Evolutionary conservation across 192 early-diverging fungal species (phyloP), one percentile per base, ranked within the genome.

Genomic region (Chytriomyces sp.): DNA sequence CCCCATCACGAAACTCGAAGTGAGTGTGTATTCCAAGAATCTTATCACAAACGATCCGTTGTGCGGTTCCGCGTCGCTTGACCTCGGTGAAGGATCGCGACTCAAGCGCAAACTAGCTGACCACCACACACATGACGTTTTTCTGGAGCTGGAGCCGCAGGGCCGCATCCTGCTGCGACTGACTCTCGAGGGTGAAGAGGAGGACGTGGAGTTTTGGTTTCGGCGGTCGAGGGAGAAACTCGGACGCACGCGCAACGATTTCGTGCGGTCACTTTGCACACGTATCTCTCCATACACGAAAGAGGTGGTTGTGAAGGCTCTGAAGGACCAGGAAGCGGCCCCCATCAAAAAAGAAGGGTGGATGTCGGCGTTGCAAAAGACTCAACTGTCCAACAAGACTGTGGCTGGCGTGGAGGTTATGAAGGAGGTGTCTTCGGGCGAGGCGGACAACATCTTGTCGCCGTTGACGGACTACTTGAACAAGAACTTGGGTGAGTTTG

Each of bases 181-280:
- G 19, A 85, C 84, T 8, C 66, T 85, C 75, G 84, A 85, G 60
- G 84, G 84, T 36, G 84, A 81, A 52, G 79, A 80, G 19, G 84
- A 85, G 64, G 84, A 85, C 64, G 82, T 85, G 5, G 84, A 84
- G 31, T 85, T 85, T 64, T 85, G 82, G 80, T 85, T 85, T 58
- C 33, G 83, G 10, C 39, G 81, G n/a, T 72, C 60, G 28, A 85
- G 76, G 33, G 82, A 85, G 33, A 64, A 77, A 33, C 68, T 85
- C 26, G 74, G 67, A 14, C 62, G 84, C 7, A 82, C 82, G 0
- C 41, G 82, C 4, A 80, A 85, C 52, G 80, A 82, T 54, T 85
- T 85, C 52, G 64, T 85, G 4, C 73, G 84, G 6, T 40, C 83
- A 5, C 64, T 85, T 22, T 77, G 73, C 55, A 67, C 71, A n/a